Evolutionary conservation across 2,329 filamentous ascomycete species (phyloP).

Genomic region (Exophiala bonariae): DNA sequence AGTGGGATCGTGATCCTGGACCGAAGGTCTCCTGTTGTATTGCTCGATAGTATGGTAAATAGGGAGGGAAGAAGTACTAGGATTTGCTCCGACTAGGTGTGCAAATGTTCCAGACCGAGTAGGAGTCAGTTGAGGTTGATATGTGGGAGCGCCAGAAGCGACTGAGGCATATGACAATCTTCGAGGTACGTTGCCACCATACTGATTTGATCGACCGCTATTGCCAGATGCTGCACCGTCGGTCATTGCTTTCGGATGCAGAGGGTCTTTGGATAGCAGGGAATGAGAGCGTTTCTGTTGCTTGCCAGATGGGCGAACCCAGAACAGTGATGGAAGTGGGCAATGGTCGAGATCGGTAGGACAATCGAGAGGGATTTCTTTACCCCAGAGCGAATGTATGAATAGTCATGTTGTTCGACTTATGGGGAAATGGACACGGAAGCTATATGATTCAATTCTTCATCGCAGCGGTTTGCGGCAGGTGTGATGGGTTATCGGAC

Average conservation of each 20-base stretch:
- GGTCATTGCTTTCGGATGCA: slow-evolving; percentile 7
- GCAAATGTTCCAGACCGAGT: slow-evolving; percentile 38
- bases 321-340: too few species aligned
- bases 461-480: too few species aligned
- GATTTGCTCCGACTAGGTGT: slow-evolving; percentile 32
- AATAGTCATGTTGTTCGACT: too few species aligned
- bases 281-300: background rate
- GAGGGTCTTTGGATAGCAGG: background rate
- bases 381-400: too few species aligned
- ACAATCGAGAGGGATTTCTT: too few species aligned
- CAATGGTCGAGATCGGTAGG: too few species aligned
- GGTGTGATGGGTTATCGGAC: too few species aligned
- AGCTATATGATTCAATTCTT: too few species aligned
- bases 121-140: slow-evolving; percentile 42
- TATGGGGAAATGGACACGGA: too few species aligned
- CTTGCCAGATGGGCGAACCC: too few species aligned
- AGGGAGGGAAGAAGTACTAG: slow-evolving; percentile 36
- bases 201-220: slow-evolving; percentile 11
- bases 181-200: slow-evolving; percentile 33
- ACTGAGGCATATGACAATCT: slow-evolving; percentile 64
- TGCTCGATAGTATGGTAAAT: slow-evolving; percentile 35
- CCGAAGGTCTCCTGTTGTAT: slow-evolving; percentile 35
- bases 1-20: slow-evolving; percentile 50
- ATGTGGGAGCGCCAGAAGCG: slow-evolving; percentile 50
- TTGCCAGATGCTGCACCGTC: slow-evolving; percentile 18